phyloP scores from a whole-genome alignment of 768 basidiomycete species.

The Trametopsis cervina region DNA sequence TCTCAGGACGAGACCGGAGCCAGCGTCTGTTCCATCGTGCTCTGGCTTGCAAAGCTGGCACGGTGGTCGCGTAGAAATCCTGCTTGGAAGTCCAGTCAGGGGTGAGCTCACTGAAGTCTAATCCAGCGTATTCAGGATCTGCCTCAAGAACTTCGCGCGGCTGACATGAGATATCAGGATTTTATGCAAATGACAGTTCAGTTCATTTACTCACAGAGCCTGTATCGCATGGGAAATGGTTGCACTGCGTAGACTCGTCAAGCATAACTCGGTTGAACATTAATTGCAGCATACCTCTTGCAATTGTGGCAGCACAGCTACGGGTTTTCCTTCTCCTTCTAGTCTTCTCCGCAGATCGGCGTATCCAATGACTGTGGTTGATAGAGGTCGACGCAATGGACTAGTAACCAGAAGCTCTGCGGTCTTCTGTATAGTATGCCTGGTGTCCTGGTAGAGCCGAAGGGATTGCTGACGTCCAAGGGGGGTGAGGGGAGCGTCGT shows the following conservation, averaged over 20 bases:
- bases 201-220: constrained; percentile 18
- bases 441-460: constrained; percentile 17
- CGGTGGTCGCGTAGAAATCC: constrained; percentile 18
- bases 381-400: constrained; percentile 20
- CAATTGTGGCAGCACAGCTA: constrained; percentile 20
- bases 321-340: constrained; percentile 19
- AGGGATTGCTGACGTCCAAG: constrained; percentile 21
- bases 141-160: constrained; percentile 21
- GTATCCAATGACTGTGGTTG: constrained; percentile 22
- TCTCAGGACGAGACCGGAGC: constrained; percentile 22
- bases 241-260: constrained; percentile 10
- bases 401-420: constrained; percentile 23
- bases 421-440: constrained; percentile 18
- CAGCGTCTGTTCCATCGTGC: constrained; percentile 22
- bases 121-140: constrained; percentile 22
- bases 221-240: constrained; percentile 22
- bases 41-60: constrained; percentile 16
- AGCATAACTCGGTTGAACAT: background rate
- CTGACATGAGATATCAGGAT: constrained; percentile 6
- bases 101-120: constrained; percentile 21
- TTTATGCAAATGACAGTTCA: background rate
- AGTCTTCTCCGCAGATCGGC: constrained; percentile 16
- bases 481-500: constrained; percentile 20
- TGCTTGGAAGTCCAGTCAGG: constrained; percentile 23
- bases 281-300: constrained; percentile 17